Base-by-base conservation (phyloP, 2,329 filamentous ascomycete genomes). In the Aquanectria penicillioides region DNA sequence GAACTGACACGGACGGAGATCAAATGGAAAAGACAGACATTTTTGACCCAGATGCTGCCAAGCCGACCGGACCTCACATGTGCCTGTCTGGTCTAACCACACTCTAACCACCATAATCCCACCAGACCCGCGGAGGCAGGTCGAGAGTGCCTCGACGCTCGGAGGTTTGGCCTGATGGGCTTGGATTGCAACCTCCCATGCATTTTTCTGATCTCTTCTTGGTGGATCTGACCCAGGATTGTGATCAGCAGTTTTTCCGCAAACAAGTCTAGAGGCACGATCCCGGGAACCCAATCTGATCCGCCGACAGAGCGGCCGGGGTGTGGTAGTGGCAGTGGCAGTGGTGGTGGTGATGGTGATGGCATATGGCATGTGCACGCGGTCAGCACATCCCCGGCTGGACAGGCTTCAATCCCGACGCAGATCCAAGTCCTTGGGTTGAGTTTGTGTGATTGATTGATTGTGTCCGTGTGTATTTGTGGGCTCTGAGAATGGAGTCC, bases 41-140 rank as follows among this genome's bases (percentile, higher is more conserved):
- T n/a, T n/a, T n/a, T n/a, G n/a, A n/a, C n/a, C n/a, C n/a, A n/a
- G n/a, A n/a, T n/a, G n/a, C n/a, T n/a, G n/a, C n/a, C n/a, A n/a
- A n/a, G n/a, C n/a, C n/a, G n/a, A n/a, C n/a, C n/a, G n/a, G n/a
- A n/a, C n/a, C n/a, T n/a, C n/a, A n/a, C n/a, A n/a, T n/a, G n/a
- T n/a, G n/a, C n/a, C n/a, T n/a, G n/a, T n/a, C n/a, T n/a, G n/a
- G n/a, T n/a, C n/a, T n/a, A n/a, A n/a, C n/a, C n/a, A n/a, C n/a
- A n/a, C n/a, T n/a, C n/a, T n/a, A n/a, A n/a, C n/a, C n/a, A n/a
- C n/a, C n/a, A n/a, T n/a, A 22, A 15, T 33, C 33, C 46, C 46
- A 25, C 31, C 46, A 49, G 37, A n/a, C 46, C 33, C 22, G 37
- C 46, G 31, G 17, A 36, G 46, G 46, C 46, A 49, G 46, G 46